Evolutionary conservation across 345 rosid genomes (phyloP), one percentile per base, ranked within the genome.

Genomic region (Carallia brachiata): DNA sequence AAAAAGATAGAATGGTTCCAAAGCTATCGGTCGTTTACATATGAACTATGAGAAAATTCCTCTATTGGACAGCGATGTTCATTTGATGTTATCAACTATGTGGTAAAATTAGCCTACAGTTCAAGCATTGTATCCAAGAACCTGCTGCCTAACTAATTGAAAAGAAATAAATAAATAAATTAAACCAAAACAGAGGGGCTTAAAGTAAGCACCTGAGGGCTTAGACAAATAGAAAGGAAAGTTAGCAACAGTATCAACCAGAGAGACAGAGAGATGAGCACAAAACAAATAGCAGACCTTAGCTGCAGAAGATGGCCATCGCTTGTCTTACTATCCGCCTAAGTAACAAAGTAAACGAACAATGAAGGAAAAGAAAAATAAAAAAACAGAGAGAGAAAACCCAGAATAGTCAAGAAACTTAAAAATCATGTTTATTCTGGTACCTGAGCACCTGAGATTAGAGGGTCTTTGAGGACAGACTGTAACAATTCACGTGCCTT

Each of bases 241-340:
- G 16, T 23, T 10, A 19, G 28, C 60, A 56, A 56, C 12, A 8
- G 32, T 27, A 56, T 4, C 15, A 8, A 56, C 9, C 12, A 2
- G 15, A 56, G 32, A 30, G 1, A 3, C 30, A 27, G 60, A 56
- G 60, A 27, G 60, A 44, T 12, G 13, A 44, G 16, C 15, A 44
- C 17, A 44, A 18, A 30, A 2, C 12, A 66, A 66, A 75, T 59
- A 27, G 67, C 68, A 77, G 65, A 95, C 99, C 96, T 95, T 78
- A 92, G 93, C 78, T 95, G 96, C 80, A 85, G 84, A 65, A 90
- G 80, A 82, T 95, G 97, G 75, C 86, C 82, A 53, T 90, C 97
- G 37, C 84, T 86, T 39, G 89, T 81, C 76, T 73, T 82, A 74
- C 78, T 78, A 73, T 87, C 84, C 39, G 78, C 97, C 99, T 92